Evolutionary conservation across 2,329 filamentous ascomycete genomes (phyloP).

Genomic region (Colletotrichum incanum): DNA sequence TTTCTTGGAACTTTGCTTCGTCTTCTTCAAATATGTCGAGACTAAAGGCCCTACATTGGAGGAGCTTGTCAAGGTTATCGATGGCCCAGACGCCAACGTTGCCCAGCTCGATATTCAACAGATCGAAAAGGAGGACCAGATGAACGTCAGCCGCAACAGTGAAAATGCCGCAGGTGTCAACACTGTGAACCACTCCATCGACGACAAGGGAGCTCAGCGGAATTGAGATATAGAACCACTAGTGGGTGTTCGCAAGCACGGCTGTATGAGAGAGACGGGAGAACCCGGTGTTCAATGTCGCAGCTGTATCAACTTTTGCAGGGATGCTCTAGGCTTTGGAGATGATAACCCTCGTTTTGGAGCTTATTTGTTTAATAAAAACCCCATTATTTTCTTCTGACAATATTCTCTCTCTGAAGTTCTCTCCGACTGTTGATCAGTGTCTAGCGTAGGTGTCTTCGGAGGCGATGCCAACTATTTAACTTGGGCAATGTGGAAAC

Average conservation of each 20-base stretch:
- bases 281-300: background rate
- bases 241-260: no score
- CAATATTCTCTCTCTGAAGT: background rate
- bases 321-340: background rate
- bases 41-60: conserved; percentile 76
- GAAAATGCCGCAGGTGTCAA: conserved; percentile 5
- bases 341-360: background rate
- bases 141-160: conserved; percentile 10
- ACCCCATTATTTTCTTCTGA: background rate
- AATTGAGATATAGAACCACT: background rate
- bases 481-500: no score
- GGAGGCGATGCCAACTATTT: no score
- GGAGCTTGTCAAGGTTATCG: conserved; percentile 77
- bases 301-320: background rate
- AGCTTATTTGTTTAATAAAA: background rate
- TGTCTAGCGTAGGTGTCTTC: no score
- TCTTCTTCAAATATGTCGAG: conserved; percentile 72
- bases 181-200: background rate
- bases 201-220: background rate
- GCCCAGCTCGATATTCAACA: conserved; percentile 61
- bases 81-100: conserved; percentile 70
- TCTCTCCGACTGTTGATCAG: no score
- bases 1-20: conserved; percentile 44
- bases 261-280: no score
- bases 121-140: conserved; percentile 59